Evolutionary conservation across 495 filamentous ascomycete species (phyloP).

Genomic region (Aspergillus indologenus): DNA sequence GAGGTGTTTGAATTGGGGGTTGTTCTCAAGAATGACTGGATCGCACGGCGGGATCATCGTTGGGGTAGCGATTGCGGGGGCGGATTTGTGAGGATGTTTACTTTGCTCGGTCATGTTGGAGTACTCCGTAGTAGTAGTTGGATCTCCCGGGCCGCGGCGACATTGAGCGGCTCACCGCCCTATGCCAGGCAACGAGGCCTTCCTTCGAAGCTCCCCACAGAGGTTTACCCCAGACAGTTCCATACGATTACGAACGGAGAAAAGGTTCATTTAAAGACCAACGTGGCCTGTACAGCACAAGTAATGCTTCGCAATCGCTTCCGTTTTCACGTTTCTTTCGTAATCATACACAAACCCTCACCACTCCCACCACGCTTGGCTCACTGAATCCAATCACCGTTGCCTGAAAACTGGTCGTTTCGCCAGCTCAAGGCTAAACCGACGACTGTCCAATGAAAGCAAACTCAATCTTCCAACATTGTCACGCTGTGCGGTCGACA

Average conservation of each 20-base stretch:
- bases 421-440: background rate
- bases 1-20: conserved; percentile 62
- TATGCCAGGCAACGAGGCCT: background rate
- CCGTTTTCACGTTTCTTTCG: conserved; percentile 45
- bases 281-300: conserved; percentile 7
- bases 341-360: conserved; percentile 44
- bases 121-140: background rate
- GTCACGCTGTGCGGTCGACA: background rate
- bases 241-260: background rate
- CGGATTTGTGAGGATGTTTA: background rate
- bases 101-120: background rate
- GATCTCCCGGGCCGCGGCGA: background rate
- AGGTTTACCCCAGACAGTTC: background rate
- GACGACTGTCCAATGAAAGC: background rate
- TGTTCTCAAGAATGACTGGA: conserved; percentile 55
- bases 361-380: background rate
- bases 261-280: background rate
- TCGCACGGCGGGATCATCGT: conserved; percentile 67
- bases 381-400: background rate
- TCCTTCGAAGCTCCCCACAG: no score
- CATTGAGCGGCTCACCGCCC: background rate
- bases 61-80: conserved; percentile 4
- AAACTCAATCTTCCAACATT: background rate
- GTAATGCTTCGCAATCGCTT: conserved; percentile 20
- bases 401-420: background rate